Evolutionary conservation across 2,329 filamentous ascomycete species (phyloP).

Genomic region (Trichoderma polysporum): DNA sequence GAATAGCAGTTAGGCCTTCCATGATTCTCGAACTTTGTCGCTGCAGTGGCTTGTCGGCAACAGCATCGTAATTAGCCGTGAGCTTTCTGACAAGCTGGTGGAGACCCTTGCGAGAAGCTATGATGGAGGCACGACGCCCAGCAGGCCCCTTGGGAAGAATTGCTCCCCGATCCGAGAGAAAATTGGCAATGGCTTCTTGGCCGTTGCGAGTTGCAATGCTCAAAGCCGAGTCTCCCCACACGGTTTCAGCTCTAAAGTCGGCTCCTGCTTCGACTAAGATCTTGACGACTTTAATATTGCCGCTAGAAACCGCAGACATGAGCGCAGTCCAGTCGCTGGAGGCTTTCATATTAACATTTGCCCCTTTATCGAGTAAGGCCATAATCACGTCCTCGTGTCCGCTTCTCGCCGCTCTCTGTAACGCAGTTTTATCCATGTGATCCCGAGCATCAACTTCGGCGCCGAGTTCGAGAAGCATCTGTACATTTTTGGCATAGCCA

Average conservation of each 20-base stretch:
- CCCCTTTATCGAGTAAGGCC: background rate
- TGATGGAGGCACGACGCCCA: background rate
- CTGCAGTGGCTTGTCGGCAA: background rate
- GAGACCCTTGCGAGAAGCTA: conserved; percentile 6
- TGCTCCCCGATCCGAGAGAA: conserved; percentile 8
- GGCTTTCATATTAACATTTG: conserved; percentile 13
- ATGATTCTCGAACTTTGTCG: conserved; percentile 4
- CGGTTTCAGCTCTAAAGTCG: background rate
- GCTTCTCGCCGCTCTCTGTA: conserved; percentile 14
- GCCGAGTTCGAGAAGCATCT: background rate
- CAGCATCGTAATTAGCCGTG: conserved; percentile 4
- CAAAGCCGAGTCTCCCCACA: conserved; percentile 18
- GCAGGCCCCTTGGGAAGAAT: background rate
- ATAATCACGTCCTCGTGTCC: background rate
- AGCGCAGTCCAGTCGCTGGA: conserved; percentile 18
- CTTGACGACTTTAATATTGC: conserved; percentile 2
- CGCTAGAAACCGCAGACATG: conserved; percentile 21
- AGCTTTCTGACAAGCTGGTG: conserved; percentile 9
- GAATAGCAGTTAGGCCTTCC: background rate
- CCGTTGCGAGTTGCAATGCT: conserved; percentile 20
- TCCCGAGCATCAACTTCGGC: conserved; percentile 1
- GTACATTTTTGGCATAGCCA: background rate
- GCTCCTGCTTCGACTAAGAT: background rate
- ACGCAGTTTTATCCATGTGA: conserved; percentile 19
- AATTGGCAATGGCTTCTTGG: conserved; percentile 18